Percentiles rank a stretch among this genome's conserved stretches.
These are phyloP conservation scores for Drechslera avenae DNA, from an alignment of 2,329 filamentous ascomycete genomes.

Conservation along the genomic window DNA sequence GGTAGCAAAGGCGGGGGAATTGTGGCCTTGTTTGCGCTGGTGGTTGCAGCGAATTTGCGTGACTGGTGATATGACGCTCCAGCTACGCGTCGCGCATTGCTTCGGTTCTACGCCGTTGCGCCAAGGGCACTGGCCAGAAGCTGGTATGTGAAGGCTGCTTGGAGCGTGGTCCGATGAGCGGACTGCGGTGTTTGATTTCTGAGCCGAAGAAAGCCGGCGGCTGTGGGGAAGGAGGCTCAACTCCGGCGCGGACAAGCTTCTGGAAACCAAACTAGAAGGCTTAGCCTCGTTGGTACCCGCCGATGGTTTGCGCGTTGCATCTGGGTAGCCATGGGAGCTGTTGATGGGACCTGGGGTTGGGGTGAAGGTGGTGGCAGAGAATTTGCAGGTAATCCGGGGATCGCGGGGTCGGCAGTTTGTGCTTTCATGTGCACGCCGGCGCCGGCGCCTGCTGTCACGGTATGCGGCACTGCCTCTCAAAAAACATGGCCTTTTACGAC, in stretches of 20 bases:
- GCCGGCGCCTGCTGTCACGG: too few species aligned
- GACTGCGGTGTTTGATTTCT: conserved; percentile 2
- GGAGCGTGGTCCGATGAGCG: conserved; percentile 9
- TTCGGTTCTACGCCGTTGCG: conserved; percentile 13
- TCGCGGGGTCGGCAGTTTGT: neutral
- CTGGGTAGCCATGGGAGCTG: conserved; percentile 3
- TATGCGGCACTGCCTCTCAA: too few species aligned
- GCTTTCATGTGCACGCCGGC: neutral
- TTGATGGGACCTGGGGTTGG: neutral
- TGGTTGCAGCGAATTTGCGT: conserved; percentile 5
- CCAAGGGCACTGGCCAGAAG: conserved; percentile 15
- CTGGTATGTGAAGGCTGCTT: conserved; percentile 2
- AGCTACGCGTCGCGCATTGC: conserved; percentile 12
- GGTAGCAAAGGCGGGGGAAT: conserved; percentile 20
- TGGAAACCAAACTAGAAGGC: conserved; percentile 15
- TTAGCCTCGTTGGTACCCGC: conserved; percentile 9
- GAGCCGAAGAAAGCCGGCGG: conserved; percentile 27
- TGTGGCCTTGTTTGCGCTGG: conserved; percentile 4
- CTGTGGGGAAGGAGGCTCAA: conserved; percentile 21
- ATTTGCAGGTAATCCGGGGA: conserved; percentile 1
- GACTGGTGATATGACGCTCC: conserved; percentile 2
- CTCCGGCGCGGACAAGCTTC: conserved; percentile 11
- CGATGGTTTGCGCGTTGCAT: conserved; percentile 17
- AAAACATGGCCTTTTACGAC: too few species aligned
- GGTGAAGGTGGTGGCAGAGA: too few species aligned